These are phyloP conservation scores for Apiospora arundinis DNA, from an alignment of 2,329 filamentous ascomycete species.

Conservation along the genomic window DNA sequence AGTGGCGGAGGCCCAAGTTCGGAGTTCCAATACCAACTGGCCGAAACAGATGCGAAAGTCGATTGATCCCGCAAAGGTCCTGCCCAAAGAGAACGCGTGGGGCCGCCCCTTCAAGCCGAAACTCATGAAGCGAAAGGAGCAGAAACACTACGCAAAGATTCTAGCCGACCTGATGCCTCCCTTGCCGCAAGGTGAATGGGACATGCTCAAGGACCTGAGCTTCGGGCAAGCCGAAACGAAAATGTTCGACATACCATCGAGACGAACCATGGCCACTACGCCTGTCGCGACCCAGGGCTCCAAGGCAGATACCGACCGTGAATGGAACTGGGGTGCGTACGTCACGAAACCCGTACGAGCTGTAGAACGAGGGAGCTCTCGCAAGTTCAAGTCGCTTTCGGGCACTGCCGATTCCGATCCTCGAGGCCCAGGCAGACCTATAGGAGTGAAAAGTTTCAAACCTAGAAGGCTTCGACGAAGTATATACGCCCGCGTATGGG, in stretches of 20 bases:
- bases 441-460: conserved; percentile 44
- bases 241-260: conserved; percentile 47
- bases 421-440: conserved; percentile 38
- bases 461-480: conserved; percentile 51
- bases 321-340: conserved; percentile 51
- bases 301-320: not conserved
- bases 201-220: conserved; percentile 55
- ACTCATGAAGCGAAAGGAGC: conserved; percentile 49
- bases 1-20: conserved; percentile 50
- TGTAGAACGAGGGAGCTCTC: conserved; percentile 46
- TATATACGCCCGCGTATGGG: conserved; percentile 47
- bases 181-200: conserved; percentile 60
- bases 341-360: conserved; percentile 46
- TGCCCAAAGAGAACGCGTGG: conserved; percentile 57
- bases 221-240: conserved; percentile 44
- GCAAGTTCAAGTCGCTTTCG: conserved; percentile 43
- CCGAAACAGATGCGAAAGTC: conserved; percentile 37
- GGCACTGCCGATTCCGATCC: conserved; percentile 47
- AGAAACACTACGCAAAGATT: conserved; percentile 54
- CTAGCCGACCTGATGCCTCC: conserved; percentile 60
- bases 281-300: not conserved
- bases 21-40: conserved; percentile 38
- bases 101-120: conserved; percentile 50
- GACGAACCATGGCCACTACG: conserved; percentile 41
- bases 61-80: conserved; percentile 41